Evolutionary conservation across 1,139 yeast genomes (phyloP), one percentile per base, ranked within the genome.

Genomic region (Lodderomyces theae): DNA sequence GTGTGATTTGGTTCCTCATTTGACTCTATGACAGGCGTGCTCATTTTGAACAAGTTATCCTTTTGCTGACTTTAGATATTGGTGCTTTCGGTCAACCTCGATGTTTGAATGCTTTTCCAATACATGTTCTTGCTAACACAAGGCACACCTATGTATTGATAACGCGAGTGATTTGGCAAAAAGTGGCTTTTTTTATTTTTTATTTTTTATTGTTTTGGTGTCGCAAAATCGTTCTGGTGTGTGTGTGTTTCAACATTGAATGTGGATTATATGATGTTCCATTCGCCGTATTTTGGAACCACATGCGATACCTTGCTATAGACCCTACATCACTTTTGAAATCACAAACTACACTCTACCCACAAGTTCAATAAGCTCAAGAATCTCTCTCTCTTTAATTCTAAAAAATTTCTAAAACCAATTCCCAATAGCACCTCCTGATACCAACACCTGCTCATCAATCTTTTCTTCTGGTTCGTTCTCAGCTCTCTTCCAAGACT

Each of bases 401-500:
- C 29, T 25, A 25, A 25, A n/a, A n/a, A n/a, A n/a, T n/a, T 16
- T 25, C 15, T 25, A 25, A n/a, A 25, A 12, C 49, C 46, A 54
- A 40, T 58, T 56, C 5, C 57, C 63, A 5, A 61, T 67, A 9
- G 53, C 49, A 13, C 84, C 86, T 13, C 59, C 67, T 16, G 61
- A 52, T 3, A 81, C 88, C 42, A 87, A 61, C 1, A 62, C 53
- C 54, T 84, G 92, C 26, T 63, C 60, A 56, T 88, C 95, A 41
- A 84, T 61, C 1, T 45, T 54, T 12, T 56, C 60, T 0, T 64
- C 69, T 0, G 87, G 83, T 5, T 72, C 64, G 34, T 72, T 74
- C 51, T 82, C 80, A 10, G 78, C 56, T 44, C 88, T 64, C 60
- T 89, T 89, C 90, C 95, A 88, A 1, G 88, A 76, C 36, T 60